Evolutionary conservation across 2,329 filamentous ascomycete species (phyloP).

Genomic region (Coniochaeta sp.): DNA sequence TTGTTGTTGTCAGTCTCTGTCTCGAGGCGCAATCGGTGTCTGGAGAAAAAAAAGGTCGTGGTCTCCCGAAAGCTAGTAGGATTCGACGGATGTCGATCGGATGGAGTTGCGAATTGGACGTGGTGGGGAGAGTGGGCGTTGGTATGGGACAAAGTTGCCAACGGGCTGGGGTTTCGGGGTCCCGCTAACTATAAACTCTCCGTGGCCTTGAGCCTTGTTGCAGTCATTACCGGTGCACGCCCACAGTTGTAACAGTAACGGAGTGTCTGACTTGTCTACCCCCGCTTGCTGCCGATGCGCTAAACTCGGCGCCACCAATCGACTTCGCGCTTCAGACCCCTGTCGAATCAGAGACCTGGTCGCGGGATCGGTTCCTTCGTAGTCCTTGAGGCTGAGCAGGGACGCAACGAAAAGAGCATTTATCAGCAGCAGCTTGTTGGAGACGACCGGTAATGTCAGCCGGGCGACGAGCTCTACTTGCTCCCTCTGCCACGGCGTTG

Average conservation of each 20-base stretch:
- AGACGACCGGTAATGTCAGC: neutral
- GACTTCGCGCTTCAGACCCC: conserved; percentile 1
- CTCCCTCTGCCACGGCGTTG: neutral
- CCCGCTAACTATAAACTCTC: conserved; percentile 1
- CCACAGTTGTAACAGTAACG: neutral
- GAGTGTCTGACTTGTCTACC: neutral
- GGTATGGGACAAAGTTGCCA: neutral
- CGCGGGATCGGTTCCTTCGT: neutral
- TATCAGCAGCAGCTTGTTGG: neutral
- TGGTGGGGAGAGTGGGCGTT: conserved; percentile 1
- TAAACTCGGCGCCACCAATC: neutral
- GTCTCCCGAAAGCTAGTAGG: neutral
- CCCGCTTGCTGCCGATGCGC: neutral
- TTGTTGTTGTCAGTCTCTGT: neutral
- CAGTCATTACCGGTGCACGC: neutral
- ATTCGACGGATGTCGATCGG: neutral
- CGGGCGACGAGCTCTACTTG: neutral
- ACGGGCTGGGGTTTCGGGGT: conserved; percentile 1
- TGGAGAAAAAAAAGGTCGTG: neutral
- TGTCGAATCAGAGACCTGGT: neutral
- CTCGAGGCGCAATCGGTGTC: neutral
- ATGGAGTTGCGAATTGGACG: neutral
- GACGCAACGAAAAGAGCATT: neutral
- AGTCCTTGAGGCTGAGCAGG: neutral
- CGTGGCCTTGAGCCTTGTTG: neutral